These are phyloP conservation scores for Plenodomus biglobosus DNA, from an alignment of 2,329 filamentous ascomycete genomes.

Conservation along the genomic window DNA sequence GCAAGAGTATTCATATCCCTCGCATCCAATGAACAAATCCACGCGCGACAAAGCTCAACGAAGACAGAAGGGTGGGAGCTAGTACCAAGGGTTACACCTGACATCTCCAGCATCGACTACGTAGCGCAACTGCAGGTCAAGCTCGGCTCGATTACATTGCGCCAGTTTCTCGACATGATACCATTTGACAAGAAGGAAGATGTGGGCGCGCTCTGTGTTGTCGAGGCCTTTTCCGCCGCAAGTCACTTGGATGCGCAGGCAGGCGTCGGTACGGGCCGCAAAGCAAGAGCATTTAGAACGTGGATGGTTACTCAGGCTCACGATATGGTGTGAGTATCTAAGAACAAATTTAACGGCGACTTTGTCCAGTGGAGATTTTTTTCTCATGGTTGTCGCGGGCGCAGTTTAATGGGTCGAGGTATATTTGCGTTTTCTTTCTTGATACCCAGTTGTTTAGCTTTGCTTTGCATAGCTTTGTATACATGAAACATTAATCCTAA, in stretches of 20 bases:
- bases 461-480: neutral
- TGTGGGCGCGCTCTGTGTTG: conserved; percentile 10
- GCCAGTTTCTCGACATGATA: conserved; percentile 23
- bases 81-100: conserved; percentile 19
- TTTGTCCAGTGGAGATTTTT: neutral
- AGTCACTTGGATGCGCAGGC: conserved; percentile 21
- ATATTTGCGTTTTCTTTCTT: neutral
- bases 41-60: conserved; percentile 21
- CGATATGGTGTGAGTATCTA: neutral
- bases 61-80: conserved; percentile 25
- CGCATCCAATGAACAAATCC: conserved; percentile 25
- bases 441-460: neutral
- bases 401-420: neutral
- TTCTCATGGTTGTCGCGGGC: no score
- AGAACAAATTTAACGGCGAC: neutral
- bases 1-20: conserved; percentile 24
- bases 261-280: conserved; percentile 6
- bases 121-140: conserved; percentile 24
- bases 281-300: conserved; percentile 22
- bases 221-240: conserved; percentile 29
- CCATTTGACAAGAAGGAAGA: conserved; percentile 16
- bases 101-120: conserved; percentile 18
- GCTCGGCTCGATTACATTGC: conserved; percentile 27
- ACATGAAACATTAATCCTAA: no score
- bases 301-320: conserved; percentile 15